Conservation (phyloP, 768 basidiomycete genomes). For the Naganishia kalamii region DNA sequence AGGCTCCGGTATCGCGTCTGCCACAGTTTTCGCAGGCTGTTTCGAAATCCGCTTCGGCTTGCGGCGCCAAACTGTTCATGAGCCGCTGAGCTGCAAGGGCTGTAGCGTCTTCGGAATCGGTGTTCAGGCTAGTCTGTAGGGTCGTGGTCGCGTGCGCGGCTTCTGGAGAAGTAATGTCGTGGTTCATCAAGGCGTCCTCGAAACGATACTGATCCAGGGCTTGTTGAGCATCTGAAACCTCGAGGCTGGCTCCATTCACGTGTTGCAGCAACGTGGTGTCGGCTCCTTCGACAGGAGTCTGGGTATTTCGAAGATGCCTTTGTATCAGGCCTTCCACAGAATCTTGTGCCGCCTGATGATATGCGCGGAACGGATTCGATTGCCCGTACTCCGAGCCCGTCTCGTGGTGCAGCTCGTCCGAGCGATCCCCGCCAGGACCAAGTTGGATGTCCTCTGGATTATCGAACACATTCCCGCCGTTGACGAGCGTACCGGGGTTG, state of each 20-base stretch:
- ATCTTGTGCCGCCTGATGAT: background rate
- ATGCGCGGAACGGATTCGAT: background rate
- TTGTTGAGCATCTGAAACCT: background rate
- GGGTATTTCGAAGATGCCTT: background rate
- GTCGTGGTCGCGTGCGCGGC: background rate
- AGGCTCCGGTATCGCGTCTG: constrained; percentile 9
- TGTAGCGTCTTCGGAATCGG: background rate
- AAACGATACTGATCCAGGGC: constrained; percentile 7
- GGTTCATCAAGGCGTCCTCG: constrained; percentile 13
- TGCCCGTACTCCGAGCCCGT: background rate
- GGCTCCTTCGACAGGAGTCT: background rate
- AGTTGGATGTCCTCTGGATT: constrained; percentile 4
- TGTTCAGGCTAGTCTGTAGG: background rate
- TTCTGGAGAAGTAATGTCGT: background rate
- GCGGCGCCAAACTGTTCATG: constrained; percentile 7
- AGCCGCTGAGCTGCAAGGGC: background rate
- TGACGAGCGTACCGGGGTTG: background rate
- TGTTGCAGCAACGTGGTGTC: background rate
- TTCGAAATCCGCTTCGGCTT: background rate
- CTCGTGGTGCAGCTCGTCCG: background rate
- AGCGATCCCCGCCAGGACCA: background rate
- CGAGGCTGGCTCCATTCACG: background rate
- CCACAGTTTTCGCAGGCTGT: constrained; percentile 24
- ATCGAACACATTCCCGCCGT: background rate
- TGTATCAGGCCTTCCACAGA: constrained; percentile 13